Base-by-base conservation (phyloP, 2,329 filamentous ascomycete species). In the Akanthomyces uredinophilus region DNA sequence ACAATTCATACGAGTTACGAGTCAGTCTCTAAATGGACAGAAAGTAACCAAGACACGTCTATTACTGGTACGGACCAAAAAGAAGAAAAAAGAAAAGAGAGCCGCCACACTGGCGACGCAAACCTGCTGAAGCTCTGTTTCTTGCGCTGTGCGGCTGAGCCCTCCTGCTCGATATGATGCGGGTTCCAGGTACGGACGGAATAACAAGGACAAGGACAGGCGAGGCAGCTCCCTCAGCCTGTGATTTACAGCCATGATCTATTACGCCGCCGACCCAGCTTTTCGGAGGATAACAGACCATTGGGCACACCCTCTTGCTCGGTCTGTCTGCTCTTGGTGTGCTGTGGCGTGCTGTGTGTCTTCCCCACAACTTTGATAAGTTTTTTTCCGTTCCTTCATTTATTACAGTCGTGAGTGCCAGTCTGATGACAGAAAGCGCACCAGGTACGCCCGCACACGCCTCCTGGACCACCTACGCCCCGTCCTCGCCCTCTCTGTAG, bases 251-350 rank as follows among this genome's bases (percentile, higher is more conserved):
- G 2, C 47, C 46, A 43, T 41, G 35, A 60, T 60, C 37, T 35
- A 43, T 60, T 60, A 13, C 18, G 56, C n/a, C 24, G 47, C 18
- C 29, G 10, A 20, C 37, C 56, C 56, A 24, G 39, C 27, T 16
- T 52, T 46, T 53, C 29, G 41, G 58, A 53, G 58, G 46, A 49
- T 58, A 39, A 59, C n/a, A n/a, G n/a, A 14, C 29, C n/a, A n/a
- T 22, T 47, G 18, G 16, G 3, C 32, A 58, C 55, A 46, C 54
- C 27, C 44, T 43, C 35, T 39, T 43, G 24, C 27, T 50, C 10
- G 27, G 43, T 44, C 29, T 41, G 39, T 39, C 2, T 11, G 2
- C 5, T 39, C 32, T 59, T 43, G 44, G 24, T n/a, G 57, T 60
- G 39, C 35, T 22, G 47, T 52, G 39, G 49, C n/a, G 27, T 60